These are phyloP conservation scores for Fraxinus cuspidata DNA, from an alignment of 257 asterid species.

Conservation along the genomic window DNA sequence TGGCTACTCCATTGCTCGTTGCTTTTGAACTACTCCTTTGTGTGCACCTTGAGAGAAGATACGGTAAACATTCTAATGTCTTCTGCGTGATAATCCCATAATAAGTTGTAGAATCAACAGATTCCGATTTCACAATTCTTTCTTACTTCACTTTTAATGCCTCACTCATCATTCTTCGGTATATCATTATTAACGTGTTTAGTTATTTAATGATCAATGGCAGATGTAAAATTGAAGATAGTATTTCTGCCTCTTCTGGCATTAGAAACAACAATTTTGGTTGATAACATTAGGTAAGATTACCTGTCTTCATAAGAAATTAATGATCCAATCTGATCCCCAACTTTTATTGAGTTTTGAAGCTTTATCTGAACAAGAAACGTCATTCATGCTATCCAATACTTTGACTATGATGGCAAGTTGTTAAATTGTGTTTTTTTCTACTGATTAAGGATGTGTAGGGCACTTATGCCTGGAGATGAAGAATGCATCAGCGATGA, in stretches of 20 bases:
- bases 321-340: constrained; percentile 9
- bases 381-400: constrained; percentile 16
- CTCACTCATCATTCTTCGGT: not conserved
- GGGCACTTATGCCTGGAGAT: constrained; percentile 95
- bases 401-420: constrained; percentile 6
- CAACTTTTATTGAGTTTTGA: constrained; percentile 12
- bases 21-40: constrained; percentile 95
- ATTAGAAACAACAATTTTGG: constrained; percentile 77
- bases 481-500: constrained; percentile 85
- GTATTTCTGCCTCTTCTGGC: constrained; percentile 87
- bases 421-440: constrained; percentile 25
- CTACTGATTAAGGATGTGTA: constrained; percentile 69
- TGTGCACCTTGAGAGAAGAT: constrained; percentile 63
- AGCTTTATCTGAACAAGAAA: constrained; percentile 19
- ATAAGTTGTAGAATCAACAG: not conserved
- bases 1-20: constrained; percentile 88
- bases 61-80: constrained; percentile 48
- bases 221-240: constrained; percentile 92
- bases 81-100: constrained; percentile 18
- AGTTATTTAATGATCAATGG: constrained; percentile 33
- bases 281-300: constrained; percentile 80
- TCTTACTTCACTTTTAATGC: constrained; percentile 1
- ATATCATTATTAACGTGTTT: constrained; percentile 23
- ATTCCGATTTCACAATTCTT: constrained; percentile 9
- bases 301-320: constrained; percentile 17